Percentiles rank a stretch among this genome's conserved stretches.
phyloP scores from a whole-genome alignment of 176 grass and related monocot genomes.

The Carex parvula region DNA sequence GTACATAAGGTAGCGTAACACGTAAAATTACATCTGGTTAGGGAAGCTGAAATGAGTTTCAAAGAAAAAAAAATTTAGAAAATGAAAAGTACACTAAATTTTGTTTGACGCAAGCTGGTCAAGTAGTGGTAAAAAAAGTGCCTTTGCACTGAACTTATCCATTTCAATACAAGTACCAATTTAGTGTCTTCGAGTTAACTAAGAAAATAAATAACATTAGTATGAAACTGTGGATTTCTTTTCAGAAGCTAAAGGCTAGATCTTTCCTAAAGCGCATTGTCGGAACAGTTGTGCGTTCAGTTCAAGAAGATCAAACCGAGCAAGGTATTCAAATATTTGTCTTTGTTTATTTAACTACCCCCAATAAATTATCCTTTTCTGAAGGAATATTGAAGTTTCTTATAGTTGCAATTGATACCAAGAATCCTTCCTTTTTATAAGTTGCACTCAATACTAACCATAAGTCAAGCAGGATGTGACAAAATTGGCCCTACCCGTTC shows the following conservation, averaged over 20 bases:
- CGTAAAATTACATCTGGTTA: neutral
- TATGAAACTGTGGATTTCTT: slow-evolving; percentile 13
- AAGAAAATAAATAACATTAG: neutral
- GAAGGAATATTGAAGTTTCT: neutral
- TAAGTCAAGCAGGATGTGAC: neutral
- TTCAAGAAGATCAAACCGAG: slow-evolving; percentile 96
- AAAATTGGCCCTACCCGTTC: neutral
- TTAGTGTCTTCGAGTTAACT: neutral
- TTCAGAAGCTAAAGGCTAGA: slow-evolving; percentile 89
- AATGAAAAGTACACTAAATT: neutral
- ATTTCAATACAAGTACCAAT: neutral
- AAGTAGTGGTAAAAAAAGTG: neutral
- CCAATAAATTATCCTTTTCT: neutral
- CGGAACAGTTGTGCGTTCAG: slow-evolving; percentile 90
- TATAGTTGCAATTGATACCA: neutral
- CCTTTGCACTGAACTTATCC: neutral
- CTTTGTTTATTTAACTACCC: neutral
- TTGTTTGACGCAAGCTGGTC: neutral
- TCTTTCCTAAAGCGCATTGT: slow-evolving; percentile 92
- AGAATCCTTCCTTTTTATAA: neutral
- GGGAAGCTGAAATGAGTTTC: neutral
- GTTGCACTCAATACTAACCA: neutral
- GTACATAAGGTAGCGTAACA: neutral
- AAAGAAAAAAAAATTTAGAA: neutral
- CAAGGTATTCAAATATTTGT: slow-evolving; percentile 56